These are phyloP conservation scores for Colletotrichum navitas DNA, from an alignment of 2,329 filamentous ascomycete genomes.

Conservation along the genomic window DNA sequence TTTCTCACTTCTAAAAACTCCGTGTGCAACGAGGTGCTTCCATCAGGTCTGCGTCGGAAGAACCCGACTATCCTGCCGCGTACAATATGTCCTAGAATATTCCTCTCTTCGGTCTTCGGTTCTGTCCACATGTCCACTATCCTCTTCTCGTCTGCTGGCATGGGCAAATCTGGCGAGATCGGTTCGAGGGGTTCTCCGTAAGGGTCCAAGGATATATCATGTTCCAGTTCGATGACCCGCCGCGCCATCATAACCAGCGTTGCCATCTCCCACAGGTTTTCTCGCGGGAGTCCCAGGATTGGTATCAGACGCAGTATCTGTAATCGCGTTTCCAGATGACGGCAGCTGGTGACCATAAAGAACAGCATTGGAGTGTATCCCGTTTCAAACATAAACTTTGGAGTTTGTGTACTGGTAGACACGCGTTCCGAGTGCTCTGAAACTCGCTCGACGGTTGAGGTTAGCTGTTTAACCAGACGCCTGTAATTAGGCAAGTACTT, in stretches of 20 bases:
- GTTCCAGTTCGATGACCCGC: slow-evolving; percentile 36
- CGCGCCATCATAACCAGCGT: slow-evolving; percentile 29
- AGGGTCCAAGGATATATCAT: slow-evolving; percentile 27
- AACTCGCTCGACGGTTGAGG: not conserved
- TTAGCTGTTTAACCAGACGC: slow-evolving; percentile 6
- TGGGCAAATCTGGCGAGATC: not conserved
- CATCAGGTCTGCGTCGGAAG: slow-evolving; percentile 10
- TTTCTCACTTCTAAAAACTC: slow-evolving; percentile 19
- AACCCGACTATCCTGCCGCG: slow-evolving; percentile 17
- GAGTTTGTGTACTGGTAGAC: not conserved
- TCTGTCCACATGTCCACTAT: slow-evolving; percentile 19
- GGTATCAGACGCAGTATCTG: slow-evolving; percentile 29
- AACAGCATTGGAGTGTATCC: slow-evolving; percentile 37
- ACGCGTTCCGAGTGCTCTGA: not conserved
- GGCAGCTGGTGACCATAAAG: slow-evolving; percentile 26
- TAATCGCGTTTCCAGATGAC: slow-evolving; percentile 29
- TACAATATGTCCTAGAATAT: slow-evolving; percentile 3
- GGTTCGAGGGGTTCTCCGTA: not conserved
- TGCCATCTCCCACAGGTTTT: slow-evolving; percentile 34
- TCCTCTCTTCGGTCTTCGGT: slow-evolving; percentile 17
- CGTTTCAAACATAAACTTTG: slow-evolving; percentile 37
- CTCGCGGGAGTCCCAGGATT: slow-evolving; percentile 23
- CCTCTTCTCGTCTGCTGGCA: slow-evolving; percentile 19
- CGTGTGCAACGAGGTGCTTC: not conserved
- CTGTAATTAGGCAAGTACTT: slow-evolving; percentile 27